Evolutionary conservation across 164 flowering plant species (phyloP).

Genomic region (Buxus sempervirens): DNA sequence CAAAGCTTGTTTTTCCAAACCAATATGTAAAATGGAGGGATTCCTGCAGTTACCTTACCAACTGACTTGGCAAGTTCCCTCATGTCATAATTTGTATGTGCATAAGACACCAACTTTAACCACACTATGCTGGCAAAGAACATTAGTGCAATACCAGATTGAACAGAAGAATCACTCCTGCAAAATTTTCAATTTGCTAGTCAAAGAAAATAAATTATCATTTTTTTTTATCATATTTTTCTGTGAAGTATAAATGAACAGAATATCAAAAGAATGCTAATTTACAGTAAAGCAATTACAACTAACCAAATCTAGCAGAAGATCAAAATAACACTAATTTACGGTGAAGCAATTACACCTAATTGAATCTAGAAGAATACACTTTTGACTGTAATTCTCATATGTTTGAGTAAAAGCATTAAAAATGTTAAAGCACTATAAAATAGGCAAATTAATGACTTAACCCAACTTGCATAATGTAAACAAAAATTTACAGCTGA

Average conservation of each 20-base stretch:
- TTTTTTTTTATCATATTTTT: constrained; percentile 24
- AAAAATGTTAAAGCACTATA: neutral
- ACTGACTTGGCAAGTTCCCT: constrained; percentile 49
- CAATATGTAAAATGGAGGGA: neutral
- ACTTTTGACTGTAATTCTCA: neutral
- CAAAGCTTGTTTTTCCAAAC: neutral
- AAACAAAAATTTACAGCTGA: neutral
- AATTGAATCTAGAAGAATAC: neutral
- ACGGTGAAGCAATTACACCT: neutral
- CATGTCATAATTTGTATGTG: constrained; percentile 84
- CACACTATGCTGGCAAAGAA: too few relatives aligned
- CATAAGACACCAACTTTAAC: constrained; percentile 82
- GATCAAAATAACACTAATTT: constrained; percentile 59
- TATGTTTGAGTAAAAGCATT: neutral
- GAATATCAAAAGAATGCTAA: too few relatives aligned
- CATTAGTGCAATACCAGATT: too few relatives aligned
- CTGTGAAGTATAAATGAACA: too few relatives aligned
- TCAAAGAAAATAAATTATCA: too few relatives aligned
- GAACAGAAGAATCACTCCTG: too few relatives aligned
- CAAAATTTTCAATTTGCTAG: too few relatives aligned
- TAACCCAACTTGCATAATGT: neutral
- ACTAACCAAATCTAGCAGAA: constrained; percentile 83
- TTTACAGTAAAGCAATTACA: constrained; percentile 5
- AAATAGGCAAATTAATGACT: neutral
- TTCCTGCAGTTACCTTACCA: constrained; percentile 49